Conservation (phyloP, 805 yeast species). For the Wickerhamiella galacta region DNA sequence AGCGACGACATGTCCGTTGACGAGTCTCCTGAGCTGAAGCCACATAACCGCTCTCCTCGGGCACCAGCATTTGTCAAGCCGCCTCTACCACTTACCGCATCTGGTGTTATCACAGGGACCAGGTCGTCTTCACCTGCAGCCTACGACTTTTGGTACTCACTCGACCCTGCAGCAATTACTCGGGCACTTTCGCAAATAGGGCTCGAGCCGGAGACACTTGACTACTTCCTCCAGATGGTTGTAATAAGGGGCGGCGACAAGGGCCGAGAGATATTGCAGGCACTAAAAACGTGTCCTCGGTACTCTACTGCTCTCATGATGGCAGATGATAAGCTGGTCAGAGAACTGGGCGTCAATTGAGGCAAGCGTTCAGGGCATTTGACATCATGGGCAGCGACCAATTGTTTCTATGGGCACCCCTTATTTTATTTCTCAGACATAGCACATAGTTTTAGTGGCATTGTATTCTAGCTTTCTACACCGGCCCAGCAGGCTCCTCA, state of each 20-base stretch:
- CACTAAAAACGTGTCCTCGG: conserved; percentile 10
- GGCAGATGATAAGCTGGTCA: too few relatives aligned
- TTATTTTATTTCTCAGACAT: too few relatives aligned
- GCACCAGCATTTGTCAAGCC: conserved; percentile 5
- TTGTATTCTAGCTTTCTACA: too few relatives aligned
- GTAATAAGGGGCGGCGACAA: conserved; percentile 6
- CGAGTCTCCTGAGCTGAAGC: neutral
- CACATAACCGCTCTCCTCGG: neutral
- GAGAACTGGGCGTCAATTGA: too few relatives aligned
- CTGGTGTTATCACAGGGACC: conserved; percentile 8
- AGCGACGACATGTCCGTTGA: too few relatives aligned
- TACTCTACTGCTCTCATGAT: conserved; percentile 11
- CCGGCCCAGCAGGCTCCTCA: too few relatives aligned
- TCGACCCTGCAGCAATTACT: conserved; percentile 7
- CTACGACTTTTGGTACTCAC: conserved; percentile 9
- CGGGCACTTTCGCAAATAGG: conserved; percentile 11
- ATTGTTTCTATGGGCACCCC: too few relatives aligned
- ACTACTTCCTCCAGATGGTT: conserved; percentile 9
- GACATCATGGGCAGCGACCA: too few relatives aligned
- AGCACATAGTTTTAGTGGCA: too few relatives aligned
- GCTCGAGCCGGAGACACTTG: conserved; percentile 15
- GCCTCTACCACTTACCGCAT: conserved; percentile 11
- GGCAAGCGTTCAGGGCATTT: too few relatives aligned
- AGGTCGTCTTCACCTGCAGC: conserved; percentile 8
- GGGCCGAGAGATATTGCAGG: conserved; percentile 9